Evolutionary conservation across 2,329 filamentous ascomycete species (phyloP).

Genomic region (Aspergillus sp.): DNA sequence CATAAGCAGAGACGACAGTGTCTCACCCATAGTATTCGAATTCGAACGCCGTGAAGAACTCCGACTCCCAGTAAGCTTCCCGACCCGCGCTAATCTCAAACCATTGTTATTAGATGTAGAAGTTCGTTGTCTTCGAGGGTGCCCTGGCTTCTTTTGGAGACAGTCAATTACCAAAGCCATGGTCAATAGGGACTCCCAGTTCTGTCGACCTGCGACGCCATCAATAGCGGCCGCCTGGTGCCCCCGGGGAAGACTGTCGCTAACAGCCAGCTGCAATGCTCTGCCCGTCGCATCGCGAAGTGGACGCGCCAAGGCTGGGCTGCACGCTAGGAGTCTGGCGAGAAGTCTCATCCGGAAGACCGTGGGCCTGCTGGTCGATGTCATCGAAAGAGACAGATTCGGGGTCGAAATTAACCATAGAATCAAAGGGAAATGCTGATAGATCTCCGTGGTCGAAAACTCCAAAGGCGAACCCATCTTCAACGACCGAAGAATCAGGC

Average conservation of each 20-base stretch:
- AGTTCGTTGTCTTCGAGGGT: conserved; percentile 16
- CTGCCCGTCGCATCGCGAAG: conserved; percentile 48
- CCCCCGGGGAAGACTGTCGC: conserved; percentile 33
- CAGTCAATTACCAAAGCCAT: conserved; percentile 41
- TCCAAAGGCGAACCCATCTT: conserved; percentile 69
- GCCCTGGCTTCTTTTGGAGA: conserved; percentile 30
- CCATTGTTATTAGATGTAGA: conserved; percentile 11
- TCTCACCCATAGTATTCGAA: conserved; percentile 12
- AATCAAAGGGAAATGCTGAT: conserved; percentile 48
- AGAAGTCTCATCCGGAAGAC: conserved; percentile 46
- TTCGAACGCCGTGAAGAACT: conserved; percentile 38
- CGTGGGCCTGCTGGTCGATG: conserved; percentile 36
- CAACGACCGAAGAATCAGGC: conserved; percentile 68
- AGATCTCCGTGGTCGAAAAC: conserved; percentile 49
- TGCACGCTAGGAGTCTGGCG: conserved; percentile 46
- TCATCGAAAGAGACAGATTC: conserved; percentile 40
- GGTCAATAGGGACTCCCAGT: conserved; percentile 42
- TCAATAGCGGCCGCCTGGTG: conserved; percentile 25
- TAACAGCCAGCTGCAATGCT: conserved; percentile 47
- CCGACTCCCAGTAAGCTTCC: conserved; percentile 31
- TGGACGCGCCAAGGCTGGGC: conserved; percentile 49
- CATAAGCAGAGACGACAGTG: conserved; percentile 24
- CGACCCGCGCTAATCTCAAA: conserved; percentile 21
- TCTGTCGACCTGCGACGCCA: conserved; percentile 24
- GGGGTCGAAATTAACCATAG: conserved; percentile 50